Conservation (phyloP, 129 eudicot species). For the Heracleum sosnowskyi region DNA sequence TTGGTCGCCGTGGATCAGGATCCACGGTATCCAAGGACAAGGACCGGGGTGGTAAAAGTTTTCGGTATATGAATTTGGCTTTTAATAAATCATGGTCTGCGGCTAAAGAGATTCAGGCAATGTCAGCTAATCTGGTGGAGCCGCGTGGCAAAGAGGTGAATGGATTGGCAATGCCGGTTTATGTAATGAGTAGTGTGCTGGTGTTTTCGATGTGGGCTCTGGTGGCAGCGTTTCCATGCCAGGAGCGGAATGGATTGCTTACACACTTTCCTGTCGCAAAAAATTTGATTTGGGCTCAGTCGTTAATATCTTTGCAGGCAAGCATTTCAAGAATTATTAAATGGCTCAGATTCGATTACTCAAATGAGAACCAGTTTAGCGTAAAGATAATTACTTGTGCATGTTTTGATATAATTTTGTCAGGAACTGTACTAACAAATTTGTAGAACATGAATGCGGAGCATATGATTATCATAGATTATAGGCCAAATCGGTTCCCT, state of each 20-base stretch:
- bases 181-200: constrained; percentile 52
- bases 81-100: constrained; percentile 80
- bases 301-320: constrained; percentile 45
- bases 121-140: constrained; percentile 56
- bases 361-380: no score
- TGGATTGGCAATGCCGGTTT: constrained; percentile 55
- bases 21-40: constrained; percentile 27
- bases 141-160: constrained; percentile 80
- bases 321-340: not conserved
- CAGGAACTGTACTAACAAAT: no score
- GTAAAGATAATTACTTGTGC: no score
- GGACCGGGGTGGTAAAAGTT: constrained; percentile 29
- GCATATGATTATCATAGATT: no score
- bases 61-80: constrained; percentile 34
- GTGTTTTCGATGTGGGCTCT: constrained; percentile 81
- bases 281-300: constrained; percentile 56
- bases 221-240: constrained; percentile 85
- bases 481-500: no score
- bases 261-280: constrained; percentile 51
- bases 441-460: no score
- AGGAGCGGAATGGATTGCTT: constrained; percentile 60
- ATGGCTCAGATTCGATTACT: no score
- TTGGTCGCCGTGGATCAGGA: constrained; percentile 38
- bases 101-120: constrained; percentile 63
- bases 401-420: no score